phyloP scores from a whole-genome alignment of 805 yeast species.

The Grigorovia humatica region DNA sequence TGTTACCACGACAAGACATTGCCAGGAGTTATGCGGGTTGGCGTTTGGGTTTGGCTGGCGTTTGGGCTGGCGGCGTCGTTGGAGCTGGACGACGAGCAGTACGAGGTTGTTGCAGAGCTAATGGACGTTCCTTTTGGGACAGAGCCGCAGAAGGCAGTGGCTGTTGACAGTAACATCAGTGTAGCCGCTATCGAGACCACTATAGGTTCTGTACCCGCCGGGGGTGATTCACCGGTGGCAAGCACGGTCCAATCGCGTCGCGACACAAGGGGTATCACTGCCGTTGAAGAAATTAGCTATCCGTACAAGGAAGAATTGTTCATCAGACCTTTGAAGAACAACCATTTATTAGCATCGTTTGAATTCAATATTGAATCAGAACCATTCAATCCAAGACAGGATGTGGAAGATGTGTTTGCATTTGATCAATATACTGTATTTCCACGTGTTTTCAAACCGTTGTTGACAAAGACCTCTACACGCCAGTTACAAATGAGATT shows the following conservation, averaged over 20 bases:
- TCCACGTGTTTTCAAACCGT: slow-evolving; percentile 74
- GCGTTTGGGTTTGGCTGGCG: not conserved
- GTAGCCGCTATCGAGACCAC: too few relatives aligned
- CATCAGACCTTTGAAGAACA: slow-evolving; percentile 64
- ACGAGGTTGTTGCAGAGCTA: not conserved
- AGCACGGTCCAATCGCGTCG: not conserved
- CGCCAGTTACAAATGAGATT: slow-evolving; percentile 76
- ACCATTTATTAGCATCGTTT: slow-evolving; percentile 61
- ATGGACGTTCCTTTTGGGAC: not conserved
- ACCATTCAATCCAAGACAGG: slow-evolving; percentile 21
- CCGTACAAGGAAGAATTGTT: slow-evolving; percentile 53
- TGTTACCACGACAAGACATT: not conserved
- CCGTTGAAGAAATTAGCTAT: slow-evolving; percentile 14
- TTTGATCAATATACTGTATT: slow-evolving; percentile 53
- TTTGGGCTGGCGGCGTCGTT: not conserved
- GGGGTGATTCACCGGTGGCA: too few relatives aligned
- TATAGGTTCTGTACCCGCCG: too few relatives aligned
- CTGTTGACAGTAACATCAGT: not conserved
- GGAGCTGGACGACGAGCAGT: not conserved
- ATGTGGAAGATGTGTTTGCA: slow-evolving; percentile 14
- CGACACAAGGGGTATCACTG: not conserved
- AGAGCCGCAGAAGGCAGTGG: not conserved
- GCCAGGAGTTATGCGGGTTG: not conserved
- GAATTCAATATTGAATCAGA: slow-evolving; percentile 55
- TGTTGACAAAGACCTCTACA: slow-evolving; percentile 54